phyloP scores from a whole-genome alignment of 768 basidiomycete genomes.

The Auricularia auricula-judae region DNA sequence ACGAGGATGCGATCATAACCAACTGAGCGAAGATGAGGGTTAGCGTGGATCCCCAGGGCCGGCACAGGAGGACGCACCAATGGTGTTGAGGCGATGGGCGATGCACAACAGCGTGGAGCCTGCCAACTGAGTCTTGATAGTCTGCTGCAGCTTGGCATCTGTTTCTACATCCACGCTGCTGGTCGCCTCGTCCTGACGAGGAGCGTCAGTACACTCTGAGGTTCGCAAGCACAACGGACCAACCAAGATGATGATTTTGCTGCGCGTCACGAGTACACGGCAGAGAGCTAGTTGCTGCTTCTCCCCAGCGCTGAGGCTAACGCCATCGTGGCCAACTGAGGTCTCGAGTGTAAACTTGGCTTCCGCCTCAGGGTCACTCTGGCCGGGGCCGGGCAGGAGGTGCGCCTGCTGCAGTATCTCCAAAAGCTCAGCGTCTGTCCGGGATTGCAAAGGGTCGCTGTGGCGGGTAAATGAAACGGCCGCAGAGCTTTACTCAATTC shows the following conservation, averaged over 20 bases:
- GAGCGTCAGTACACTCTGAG: neutral
- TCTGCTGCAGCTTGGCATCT: constrained; percentile 48
- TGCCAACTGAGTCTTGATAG: constrained; percentile 52
- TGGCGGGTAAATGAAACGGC: neutral
- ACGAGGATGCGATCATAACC: constrained; percentile 64
- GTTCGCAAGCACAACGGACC: constrained; percentile 10
- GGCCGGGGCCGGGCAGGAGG: constrained; percentile 42
- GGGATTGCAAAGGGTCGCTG: constrained; percentile 42
- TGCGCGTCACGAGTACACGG: constrained; percentile 51
- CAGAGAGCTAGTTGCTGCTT: constrained; percentile 53
- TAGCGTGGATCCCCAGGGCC: constrained; percentile 8
- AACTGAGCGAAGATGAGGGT: constrained; percentile 19
- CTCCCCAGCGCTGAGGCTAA: constrained; percentile 58
- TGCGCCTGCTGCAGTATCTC: constrained; percentile 49
- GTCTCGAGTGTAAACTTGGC: constrained; percentile 62
- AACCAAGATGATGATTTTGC: constrained; percentile 46
- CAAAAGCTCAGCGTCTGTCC: constrained; percentile 52
- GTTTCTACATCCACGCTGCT: constrained; percentile 53
- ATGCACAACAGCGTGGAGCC: constrained; percentile 44
- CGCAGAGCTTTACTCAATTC: neutral
- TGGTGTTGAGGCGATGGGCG: constrained; percentile 48
- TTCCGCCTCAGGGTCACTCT: constrained; percentile 33
- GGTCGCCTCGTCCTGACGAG: constrained; percentile 47
- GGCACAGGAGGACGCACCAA: constrained; percentile 28
- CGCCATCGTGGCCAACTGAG: constrained; percentile 52